These are phyloP conservation scores for Aspergillus asperescens DNA, from an alignment of 495 filamentous ascomycete species.

Conservation along the genomic window DNA sequence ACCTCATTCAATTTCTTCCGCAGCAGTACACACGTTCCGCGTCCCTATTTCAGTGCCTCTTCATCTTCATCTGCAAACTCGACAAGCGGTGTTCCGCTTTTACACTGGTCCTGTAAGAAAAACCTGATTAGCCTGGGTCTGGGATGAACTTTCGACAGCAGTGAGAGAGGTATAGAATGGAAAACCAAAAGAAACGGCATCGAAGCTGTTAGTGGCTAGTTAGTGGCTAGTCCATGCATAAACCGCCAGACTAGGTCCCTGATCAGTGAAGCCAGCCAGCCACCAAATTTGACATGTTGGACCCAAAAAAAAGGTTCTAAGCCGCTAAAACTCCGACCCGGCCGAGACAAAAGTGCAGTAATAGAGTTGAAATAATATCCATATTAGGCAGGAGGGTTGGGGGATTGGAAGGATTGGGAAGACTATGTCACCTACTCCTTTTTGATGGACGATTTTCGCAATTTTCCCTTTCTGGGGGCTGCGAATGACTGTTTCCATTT, in stretches of 20 bases:
- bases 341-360: not conserved
- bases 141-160: too few species aligned
- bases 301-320: too few species aligned
- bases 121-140: slow-evolving; percentile 27
- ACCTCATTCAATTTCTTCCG: not conserved
- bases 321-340: too few species aligned
- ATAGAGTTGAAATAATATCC: not conserved
- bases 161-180: too few species aligned
- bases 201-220: too few species aligned
- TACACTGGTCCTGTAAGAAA: slow-evolving; percentile 49
- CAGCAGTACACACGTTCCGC: not conserved
- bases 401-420: not conserved
- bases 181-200: too few species aligned
- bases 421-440: slow-evolving; percentile 64
- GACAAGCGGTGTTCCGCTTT: slow-evolving; percentile 53
- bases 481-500: slow-evolving; percentile 98
- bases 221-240: too few species aligned
- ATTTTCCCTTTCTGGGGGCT: slow-evolving; percentile 80
- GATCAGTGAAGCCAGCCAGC: too few species aligned
- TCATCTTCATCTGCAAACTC: slow-evolving; percentile 40
- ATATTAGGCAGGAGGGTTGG: too few species aligned
- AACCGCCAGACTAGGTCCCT: too few species aligned
- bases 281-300: too few species aligned
- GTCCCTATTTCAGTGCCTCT: slow-evolving; percentile 4
- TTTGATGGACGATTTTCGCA: slow-evolving; percentile 73